Conservation (phyloP, 352 stramenopile genomes). For the Globisporangium mamillatum region DNA sequence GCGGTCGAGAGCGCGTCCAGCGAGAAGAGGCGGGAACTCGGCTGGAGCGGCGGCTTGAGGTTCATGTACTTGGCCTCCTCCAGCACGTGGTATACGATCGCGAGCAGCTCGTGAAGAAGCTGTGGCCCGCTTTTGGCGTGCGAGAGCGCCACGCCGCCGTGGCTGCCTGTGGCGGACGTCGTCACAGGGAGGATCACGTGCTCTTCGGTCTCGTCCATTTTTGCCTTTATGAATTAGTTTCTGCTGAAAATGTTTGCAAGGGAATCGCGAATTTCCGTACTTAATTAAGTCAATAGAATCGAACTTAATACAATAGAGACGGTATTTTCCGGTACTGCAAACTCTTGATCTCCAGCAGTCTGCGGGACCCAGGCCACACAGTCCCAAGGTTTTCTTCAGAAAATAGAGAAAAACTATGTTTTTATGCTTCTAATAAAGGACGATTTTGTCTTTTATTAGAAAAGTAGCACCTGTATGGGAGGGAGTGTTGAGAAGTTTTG, state of each 20-base stretch:
- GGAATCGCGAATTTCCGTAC: neutral
- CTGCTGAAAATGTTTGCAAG: neutral
- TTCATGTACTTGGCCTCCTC: constrained; percentile 85
- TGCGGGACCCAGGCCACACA: too few species aligned
- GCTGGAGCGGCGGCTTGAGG: constrained; percentile 75
- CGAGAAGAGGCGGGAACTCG: constrained; percentile 77
- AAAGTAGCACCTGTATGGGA: too few species aligned
- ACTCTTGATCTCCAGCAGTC: too few species aligned
- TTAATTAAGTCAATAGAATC: neutral
- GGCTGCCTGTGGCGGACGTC: neutral
- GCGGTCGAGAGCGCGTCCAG: constrained; percentile 38
- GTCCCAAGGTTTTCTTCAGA: too few species aligned
- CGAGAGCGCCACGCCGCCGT: constrained; percentile 5
- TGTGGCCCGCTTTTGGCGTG: constrained; percentile 47
- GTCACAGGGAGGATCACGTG: constrained; percentile 1
- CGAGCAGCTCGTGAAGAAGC: constrained; percentile 63
- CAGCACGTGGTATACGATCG: constrained; percentile 74
- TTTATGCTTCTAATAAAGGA: too few species aligned
- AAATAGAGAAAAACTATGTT: too few species aligned
- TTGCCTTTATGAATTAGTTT: neutral
- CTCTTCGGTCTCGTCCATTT: constrained; percentile 7
- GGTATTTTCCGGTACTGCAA: neutral
- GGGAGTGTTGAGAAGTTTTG: too few species aligned
- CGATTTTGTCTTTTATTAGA: too few species aligned
- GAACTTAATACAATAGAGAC: neutral